Base-by-base conservation (phyloP, 2,329 filamentous ascomycete genomes). In the Colletotrichum australisinense region DNA sequence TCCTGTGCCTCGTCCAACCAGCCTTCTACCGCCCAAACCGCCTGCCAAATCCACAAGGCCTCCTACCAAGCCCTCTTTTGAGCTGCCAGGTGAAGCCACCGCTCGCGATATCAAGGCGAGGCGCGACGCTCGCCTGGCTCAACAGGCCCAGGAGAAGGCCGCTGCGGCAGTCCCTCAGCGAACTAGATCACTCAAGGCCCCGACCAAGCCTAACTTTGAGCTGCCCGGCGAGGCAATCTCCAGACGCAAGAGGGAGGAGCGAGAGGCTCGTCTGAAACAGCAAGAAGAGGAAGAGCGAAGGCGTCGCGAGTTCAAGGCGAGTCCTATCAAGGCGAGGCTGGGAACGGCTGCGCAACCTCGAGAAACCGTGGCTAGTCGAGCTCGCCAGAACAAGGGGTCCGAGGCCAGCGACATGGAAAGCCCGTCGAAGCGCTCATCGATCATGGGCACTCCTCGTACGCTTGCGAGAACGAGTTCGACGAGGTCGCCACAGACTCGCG, bases 291-390 rank as follows among this genome's bases (percentile, higher is more conserved):
- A 91, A 76, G 88, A 90, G 73, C 87, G 84, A 28, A 89, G 86
- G 79, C 86, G 87, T 68, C 88, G 90, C 68, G 89, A 92, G 77
- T 92, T 92, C 84, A 93, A 91, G 79, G 91, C 90, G 6, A 86
- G 86, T 46, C 90, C 91, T 22, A 79, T 90, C 49, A 87, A 87
- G 55, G 81, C 84, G 66, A 87, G 83, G 67, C 78, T 84, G 22
- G 81, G 80, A 9, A 81, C 84, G 1, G 80, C 81, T 58, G 79
- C 84, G 6, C 75, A 84, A 5, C 89, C 89, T 52, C 88, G 90
- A 30, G 89, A 90, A 59, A 92, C 89, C 12, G 80, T 87, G 75
- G 83, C 90, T 52, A 92, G 90, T 79, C 87, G 88, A 46, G 88
- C 87, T 55, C 86, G 90, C 38, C 87, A 88, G 76, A 85, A 80